Conservation (phyloP, 345 rosid species). For the Gossypium sturtianum region DNA sequence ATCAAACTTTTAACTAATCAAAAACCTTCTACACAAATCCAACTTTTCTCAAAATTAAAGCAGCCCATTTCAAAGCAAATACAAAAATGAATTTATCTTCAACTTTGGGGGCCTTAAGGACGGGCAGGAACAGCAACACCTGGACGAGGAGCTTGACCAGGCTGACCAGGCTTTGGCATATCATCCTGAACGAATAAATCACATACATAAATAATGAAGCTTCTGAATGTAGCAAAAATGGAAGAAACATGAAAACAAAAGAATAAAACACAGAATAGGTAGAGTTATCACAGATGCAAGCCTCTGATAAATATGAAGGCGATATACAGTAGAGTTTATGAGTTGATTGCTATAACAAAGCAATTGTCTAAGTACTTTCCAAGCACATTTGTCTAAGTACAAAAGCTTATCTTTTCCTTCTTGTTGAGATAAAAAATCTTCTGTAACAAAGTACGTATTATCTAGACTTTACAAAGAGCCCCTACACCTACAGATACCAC, state of each 20-base stretch:
- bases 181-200: conserved; percentile 40
- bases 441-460: background rate
- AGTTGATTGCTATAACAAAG: background rate
- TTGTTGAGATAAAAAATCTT: background rate
- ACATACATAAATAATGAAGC: background rate
- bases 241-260: background rate
- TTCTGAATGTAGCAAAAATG: background rate
- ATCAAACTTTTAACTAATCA: background rate
- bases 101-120: conserved; percentile 15
- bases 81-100: background rate
- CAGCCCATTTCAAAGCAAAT: conserved; percentile 15
- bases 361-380: background rate
- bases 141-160: conserved; percentile 58
- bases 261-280: background rate
- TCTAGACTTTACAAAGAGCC: background rate
- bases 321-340: background rate
- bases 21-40: conserved; percentile 11
- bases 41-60: background rate
- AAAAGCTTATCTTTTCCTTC: background rate
- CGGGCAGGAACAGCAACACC: conserved; percentile 50
- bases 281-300: background rate
- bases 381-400: background rate
- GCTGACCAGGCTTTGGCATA: conserved; percentile 50
- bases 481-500: background rate
- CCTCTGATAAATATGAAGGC: background rate